Conservation (phyloP, 78 protist genomes). For the Dictyostelium brefeldianum region DNA sequence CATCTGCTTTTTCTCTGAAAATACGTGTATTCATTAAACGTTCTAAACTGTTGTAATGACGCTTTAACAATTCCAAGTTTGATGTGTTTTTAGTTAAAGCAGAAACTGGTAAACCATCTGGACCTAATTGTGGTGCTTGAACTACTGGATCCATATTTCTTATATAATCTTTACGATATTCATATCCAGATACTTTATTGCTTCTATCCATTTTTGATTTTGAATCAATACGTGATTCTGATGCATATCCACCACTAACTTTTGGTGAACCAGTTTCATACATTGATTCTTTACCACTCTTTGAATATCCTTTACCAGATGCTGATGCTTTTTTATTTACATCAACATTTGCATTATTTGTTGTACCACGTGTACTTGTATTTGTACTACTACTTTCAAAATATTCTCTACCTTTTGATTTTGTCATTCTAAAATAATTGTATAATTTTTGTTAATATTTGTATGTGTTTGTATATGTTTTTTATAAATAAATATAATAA, state of each 20-base stretch:
- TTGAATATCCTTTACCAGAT: neutral
- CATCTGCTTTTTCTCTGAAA: constrained; percentile 59
- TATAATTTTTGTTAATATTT: constrained; percentile 12
- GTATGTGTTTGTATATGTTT: too few relatives aligned
- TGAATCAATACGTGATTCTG: neutral
- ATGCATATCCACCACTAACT: neutral
- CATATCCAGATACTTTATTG: constrained; percentile 26
- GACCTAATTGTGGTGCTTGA: constrained; percentile 32
- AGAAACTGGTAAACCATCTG: constrained; percentile 54
- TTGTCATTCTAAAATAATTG: constrained; percentile 8
- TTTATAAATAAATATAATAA: neutral
- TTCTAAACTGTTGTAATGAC: constrained; percentile 51
- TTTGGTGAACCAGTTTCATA: constrained; percentile 20
- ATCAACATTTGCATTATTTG: neutral
- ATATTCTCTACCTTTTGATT: constrained; percentile 35
- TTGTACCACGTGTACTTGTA: neutral
- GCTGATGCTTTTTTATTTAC: neutral
- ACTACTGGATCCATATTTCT: neutral
- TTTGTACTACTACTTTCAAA: neutral
- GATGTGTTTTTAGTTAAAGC: constrained; percentile 14
- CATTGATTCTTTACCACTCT: constrained; percentile 2
- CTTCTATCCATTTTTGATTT: constrained; percentile 13
- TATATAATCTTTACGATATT: constrained; percentile 37
- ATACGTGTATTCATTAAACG: constrained; percentile 74
- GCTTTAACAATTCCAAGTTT: constrained; percentile 21